Evolutionary conservation across 2,329 filamentous ascomycete species (phyloP).

Genomic region (Sporothrix phasma): DNA sequence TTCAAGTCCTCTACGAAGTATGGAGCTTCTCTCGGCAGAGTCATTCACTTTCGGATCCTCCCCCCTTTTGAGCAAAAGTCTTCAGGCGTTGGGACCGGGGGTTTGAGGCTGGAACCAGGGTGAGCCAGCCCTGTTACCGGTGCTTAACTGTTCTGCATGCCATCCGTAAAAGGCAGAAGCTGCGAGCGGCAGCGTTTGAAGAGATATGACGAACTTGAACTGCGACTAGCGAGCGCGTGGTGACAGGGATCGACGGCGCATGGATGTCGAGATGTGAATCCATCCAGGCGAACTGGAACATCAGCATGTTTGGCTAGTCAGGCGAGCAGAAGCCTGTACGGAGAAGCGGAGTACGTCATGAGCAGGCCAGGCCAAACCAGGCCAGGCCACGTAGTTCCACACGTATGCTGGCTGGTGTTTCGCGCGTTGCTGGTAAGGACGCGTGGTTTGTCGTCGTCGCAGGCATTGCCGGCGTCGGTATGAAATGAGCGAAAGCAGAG

Average conservation of each 20-base stretch:
- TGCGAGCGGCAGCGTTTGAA: background rate
- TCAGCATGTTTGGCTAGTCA: background rate
- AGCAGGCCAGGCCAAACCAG: background rate
- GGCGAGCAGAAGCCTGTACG: background rate
- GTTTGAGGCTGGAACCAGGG: conserved; percentile 3
- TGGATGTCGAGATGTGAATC: background rate
- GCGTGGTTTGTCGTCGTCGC: conserved; percentile 5
- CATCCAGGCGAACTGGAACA: conserved; percentile 2
- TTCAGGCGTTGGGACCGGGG: background rate
- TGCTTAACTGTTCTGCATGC: background rate
- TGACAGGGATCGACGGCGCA: background rate
- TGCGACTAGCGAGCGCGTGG: background rate
- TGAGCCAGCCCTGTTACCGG: background rate
- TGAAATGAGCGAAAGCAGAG: background rate
- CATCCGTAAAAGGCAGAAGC: background rate
- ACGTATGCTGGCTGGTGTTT: conserved; percentile 6
- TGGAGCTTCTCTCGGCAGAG: background rate
- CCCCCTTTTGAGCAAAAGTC: background rate
- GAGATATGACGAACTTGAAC: no score
- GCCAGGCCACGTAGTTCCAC: no score
- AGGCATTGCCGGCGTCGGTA: conserved; percentile 4
- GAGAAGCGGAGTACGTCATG: no score
- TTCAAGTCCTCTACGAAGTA: background rate
- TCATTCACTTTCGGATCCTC: background rate
- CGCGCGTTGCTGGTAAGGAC: background rate